These are phyloP conservation scores for Solanum tarapatanum DNA, from an alignment of 257 asterid species.

Conservation along the genomic window DNA sequence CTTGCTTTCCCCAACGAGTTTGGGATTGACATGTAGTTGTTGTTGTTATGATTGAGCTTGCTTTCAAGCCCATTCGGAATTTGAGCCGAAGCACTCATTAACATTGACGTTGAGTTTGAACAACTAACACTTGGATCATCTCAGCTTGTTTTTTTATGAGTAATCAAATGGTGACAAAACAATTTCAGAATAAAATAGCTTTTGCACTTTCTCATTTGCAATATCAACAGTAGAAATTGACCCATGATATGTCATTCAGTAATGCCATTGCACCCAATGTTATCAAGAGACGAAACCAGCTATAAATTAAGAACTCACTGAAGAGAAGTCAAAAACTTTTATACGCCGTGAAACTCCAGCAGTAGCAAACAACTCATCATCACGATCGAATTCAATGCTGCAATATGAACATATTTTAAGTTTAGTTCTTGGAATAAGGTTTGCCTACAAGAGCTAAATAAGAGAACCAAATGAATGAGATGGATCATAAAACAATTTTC, in stretches of 20 bases:
- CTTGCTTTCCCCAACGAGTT: background rate
- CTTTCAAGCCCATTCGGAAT: background rate
- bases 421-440: background rate
- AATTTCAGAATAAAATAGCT: background rate
- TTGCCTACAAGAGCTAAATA: background rate
- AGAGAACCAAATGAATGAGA: background rate
- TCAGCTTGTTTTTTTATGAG: background rate
- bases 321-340: conserved; percentile 40
- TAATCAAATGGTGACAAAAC: background rate
- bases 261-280: background rate
- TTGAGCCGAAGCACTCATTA: background rate
- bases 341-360: conserved; percentile 49
- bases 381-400: conserved; percentile 48
- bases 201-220: background rate
- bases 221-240: background rate
- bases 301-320: conserved; percentile 14
- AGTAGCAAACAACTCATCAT: conserved; percentile 46
- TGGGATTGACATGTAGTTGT: background rate
- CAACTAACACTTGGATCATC: background rate
- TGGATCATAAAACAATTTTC: background rate
- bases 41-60: background rate
- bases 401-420: background rate
- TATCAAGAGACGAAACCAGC: background rate
- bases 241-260: background rate
- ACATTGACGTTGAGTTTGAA: background rate